Evolutionary conservation across 2,329 filamentous ascomycete genomes (phyloP).

Genomic region (Graphilbum ipis-grandicollis): DNA sequence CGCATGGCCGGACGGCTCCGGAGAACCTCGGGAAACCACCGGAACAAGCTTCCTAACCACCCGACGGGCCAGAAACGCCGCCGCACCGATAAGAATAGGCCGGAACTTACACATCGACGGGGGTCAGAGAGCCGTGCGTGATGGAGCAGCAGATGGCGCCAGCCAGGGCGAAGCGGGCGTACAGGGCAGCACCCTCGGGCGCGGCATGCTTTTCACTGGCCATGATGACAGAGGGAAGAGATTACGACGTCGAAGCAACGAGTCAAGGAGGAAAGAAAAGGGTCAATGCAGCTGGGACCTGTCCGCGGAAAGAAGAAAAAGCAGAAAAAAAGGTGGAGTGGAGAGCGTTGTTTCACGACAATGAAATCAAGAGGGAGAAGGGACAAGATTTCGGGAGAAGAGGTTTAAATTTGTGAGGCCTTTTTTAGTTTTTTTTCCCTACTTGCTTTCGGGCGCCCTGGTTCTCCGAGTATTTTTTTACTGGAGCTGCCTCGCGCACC

Average conservation of each 20-base stretch:
- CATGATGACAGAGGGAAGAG: constrained; percentile 19
- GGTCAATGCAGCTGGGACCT: neutral
- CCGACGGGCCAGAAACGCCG: too few species aligned
- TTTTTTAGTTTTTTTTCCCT: neutral
- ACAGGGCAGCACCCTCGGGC: constrained; percentile 45
- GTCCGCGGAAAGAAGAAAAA: too few species aligned
- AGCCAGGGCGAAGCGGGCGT: constrained; percentile 92
- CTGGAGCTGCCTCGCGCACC: neutral
- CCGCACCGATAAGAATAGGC: too few species aligned
- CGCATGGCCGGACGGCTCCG: too few species aligned
- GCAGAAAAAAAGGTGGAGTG: constrained; percentile 14
- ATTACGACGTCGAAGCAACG: constrained; percentile 9
- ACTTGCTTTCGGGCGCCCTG: neutral
- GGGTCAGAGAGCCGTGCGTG: constrained; percentile 92
- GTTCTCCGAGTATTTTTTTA: neutral
- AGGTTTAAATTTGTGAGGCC: neutral
- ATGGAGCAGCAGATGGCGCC: constrained; percentile 96
- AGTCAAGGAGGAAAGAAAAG: constrained; percentile 2
- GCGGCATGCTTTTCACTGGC: constrained; percentile 25
- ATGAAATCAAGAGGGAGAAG: constrained; percentile 8
- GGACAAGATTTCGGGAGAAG: neutral
- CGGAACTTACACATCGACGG: constrained; percentile 86
- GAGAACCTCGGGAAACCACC: too few species aligned
- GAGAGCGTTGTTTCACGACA: constrained; percentile 7
- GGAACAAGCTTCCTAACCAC: too few species aligned